A percentile compares a stretch with the other conserved stretches of the same genome.
phyloP scores from a whole-genome alignment of 2,329 filamentous ascomycete species.

The Scedosporium apiospermum region DNA sequence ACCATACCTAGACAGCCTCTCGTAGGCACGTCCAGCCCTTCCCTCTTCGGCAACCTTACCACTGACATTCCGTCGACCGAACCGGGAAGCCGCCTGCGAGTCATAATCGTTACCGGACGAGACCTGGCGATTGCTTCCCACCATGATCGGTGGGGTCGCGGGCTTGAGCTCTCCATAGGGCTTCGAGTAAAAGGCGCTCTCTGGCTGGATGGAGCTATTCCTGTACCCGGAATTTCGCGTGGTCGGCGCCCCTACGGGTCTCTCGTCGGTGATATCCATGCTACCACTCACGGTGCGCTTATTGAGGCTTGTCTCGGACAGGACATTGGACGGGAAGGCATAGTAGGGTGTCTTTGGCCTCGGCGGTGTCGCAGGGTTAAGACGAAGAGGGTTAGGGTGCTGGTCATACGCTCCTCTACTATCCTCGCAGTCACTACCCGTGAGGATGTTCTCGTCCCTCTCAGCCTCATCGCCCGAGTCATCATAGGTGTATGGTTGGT shows the following conservation, averaged over 20 bases:
- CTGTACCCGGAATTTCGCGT: slow-evolving; percentile 15
- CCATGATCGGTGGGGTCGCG: slow-evolving; percentile 42
- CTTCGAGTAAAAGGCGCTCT: slow-evolving; percentile 40
- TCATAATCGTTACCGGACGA: slow-evolving; percentile 50
- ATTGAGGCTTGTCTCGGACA: slow-evolving; percentile 38
- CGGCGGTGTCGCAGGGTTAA: slow-evolving; percentile 30
- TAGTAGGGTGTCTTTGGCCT: slow-evolving; percentile 20
- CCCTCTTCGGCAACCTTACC: slow-evolving; percentile 69
- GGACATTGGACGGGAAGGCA: slow-evolving; percentile 19
- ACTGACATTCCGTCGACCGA: slow-evolving; percentile 53
- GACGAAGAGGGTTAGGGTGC: slow-evolving; percentile 44
- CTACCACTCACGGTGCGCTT: slow-evolving; percentile 31
- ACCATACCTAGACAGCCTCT: neutral
- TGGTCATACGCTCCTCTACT: slow-evolving; percentile 10
- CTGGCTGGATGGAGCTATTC: slow-evolving; percentile 39
- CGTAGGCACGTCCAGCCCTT: slow-evolving; percentile 24
- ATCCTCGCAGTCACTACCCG: slow-evolving; percentile 15
- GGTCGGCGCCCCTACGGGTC: slow-evolving; percentile 10
- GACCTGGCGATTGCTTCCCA: slow-evolving; percentile 42
- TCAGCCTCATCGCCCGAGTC: slow-evolving; percentile 31
- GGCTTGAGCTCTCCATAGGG: slow-evolving; percentile 50
- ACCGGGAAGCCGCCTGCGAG: slow-evolving; percentile 20
- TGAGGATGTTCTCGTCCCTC: slow-evolving; percentile 15
- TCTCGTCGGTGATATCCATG: slow-evolving; percentile 35
- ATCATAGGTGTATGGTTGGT: slow-evolving; percentile 33